These are phyloP conservation scores for Mycena latifolia DNA, from an alignment of 768 basidiomycete species.

Conservation along the genomic window DNA sequence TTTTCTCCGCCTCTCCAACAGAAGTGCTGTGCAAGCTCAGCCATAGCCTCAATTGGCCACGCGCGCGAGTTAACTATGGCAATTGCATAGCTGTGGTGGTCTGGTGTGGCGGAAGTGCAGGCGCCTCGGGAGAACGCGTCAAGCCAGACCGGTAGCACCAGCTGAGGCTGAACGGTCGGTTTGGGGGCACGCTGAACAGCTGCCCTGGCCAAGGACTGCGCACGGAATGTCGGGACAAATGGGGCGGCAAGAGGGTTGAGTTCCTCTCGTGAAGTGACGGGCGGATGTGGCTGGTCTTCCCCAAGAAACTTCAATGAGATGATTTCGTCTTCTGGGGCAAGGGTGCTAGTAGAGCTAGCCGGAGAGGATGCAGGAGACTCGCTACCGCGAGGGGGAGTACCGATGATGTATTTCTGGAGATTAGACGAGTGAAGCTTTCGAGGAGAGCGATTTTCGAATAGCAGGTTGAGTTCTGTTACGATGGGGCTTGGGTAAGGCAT, in stretches of 20 bases:
- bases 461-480: slow-evolving; percentile 31
- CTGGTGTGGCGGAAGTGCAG: slow-evolving; percentile 20
- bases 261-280: slow-evolving; percentile 19
- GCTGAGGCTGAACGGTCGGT: slow-evolving; percentile 16
- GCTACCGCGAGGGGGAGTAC: neutral
- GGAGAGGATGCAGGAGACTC: slow-evolving; percentile 23
- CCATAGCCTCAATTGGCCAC: slow-evolving; percentile 38
- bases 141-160: slow-evolving; percentile 21
- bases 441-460: slow-evolving; percentile 31
- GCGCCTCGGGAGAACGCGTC: slow-evolving; percentile 29
- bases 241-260: slow-evolving; percentile 33
- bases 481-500: slow-evolving; percentile 32
- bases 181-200: slow-evolving; percentile 4
- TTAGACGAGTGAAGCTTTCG: slow-evolving; percentile 3
- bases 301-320: slow-evolving; percentile 13
- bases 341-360: slow-evolving; percentile 35
- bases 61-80: slow-evolving; percentile 22
- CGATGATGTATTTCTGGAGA: neutral
- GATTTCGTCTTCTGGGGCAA: slow-evolving; percentile 33
- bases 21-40: slow-evolving; percentile 44
- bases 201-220: neutral
- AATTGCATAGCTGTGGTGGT: slow-evolving; percentile 11
- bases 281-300: neutral
- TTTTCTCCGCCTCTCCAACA: slow-evolving; percentile 39
- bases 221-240: slow-evolving; percentile 27